These are phyloP conservation scores for Obelidium mucronatum DNA, from an alignment of 192 early-diverging fungal genomes.

Conservation along the genomic window DNA sequence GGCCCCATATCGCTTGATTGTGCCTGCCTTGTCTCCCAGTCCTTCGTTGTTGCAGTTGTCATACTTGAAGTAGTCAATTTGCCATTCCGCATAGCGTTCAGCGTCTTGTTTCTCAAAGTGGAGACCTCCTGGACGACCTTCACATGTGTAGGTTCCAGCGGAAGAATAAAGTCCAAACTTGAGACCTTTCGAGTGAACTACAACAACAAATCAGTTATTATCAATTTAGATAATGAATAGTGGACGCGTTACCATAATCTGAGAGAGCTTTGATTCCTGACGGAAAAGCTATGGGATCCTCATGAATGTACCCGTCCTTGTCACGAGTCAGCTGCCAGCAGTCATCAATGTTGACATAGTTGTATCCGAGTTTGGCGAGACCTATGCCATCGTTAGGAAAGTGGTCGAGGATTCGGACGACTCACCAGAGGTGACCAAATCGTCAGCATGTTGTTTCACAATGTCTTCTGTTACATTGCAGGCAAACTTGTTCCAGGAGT, in stretches of 20 bases:
- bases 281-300: constrained; percentile 58
- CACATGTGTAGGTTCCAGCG: constrained; percentile 62
- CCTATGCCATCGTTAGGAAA: neutral
- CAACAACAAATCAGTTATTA: neutral
- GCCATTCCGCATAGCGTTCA: constrained; percentile 58
- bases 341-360: constrained; percentile 65
- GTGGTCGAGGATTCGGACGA: neutral
- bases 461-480: constrained; percentile 59
- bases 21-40: constrained; percentile 3
- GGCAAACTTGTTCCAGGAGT: constrained; percentile 64
- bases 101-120: constrained; percentile 59
- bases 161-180: constrained; percentile 52
- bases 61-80: constrained; percentile 68
- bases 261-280: constrained; percentile 58
- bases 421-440: constrained; percentile 44
- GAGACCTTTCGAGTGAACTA: constrained; percentile 56
- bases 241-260: constrained; percentile 38
- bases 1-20: constrained; percentile 29
- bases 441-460: constrained; percentile 56
- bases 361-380: constrained; percentile 57
- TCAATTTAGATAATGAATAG: neutral
- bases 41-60: constrained; percentile 65
- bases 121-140: constrained; percentile 54
- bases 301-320: constrained; percentile 34
- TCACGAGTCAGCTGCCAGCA: constrained; percentile 62